A percentile compares a stretch with the other conserved stretches of the same genome.
These are phyloP conservation scores for Trichoderma pleuroti DNA, from an alignment of 2,329 filamentous ascomycete genomes.

Conservation along the genomic window DNA sequence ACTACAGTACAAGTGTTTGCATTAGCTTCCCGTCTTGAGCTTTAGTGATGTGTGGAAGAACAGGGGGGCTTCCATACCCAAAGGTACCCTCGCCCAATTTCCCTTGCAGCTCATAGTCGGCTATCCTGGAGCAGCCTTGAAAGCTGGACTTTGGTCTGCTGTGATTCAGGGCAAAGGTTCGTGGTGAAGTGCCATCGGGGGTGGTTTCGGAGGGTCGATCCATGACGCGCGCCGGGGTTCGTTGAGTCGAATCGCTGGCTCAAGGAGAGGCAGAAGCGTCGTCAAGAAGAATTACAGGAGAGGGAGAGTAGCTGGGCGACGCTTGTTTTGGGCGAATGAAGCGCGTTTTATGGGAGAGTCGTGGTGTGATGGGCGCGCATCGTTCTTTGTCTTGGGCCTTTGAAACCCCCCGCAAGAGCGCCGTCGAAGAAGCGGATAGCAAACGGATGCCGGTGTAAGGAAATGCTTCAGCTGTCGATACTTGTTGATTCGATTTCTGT, in stretches of 20 bases:
- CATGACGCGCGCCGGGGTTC: conserved; percentile 25
- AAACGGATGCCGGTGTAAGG: neutral
- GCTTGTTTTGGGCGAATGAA: neutral
- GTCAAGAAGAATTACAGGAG: neutral
- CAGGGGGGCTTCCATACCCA: conserved; percentile 55
- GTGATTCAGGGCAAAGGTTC: conserved; percentile 55
- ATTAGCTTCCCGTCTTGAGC: conserved; percentile 15
- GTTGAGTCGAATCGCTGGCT: neutral
- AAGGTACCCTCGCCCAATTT: conserved; percentile 96
- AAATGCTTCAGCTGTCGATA: neutral
- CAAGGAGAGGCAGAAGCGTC: neutral
- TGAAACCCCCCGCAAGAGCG: neutral
- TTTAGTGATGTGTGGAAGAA: neutral
- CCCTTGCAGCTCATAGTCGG: conserved; percentile 72
- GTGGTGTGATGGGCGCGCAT: conserved; percentile 19
- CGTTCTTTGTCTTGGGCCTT: neutral
- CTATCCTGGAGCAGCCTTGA: conserved; percentile 77
- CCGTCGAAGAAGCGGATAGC: neutral
- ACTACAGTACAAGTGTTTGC: conserved; percentile 37
- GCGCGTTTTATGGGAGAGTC: conserved; percentile 15
- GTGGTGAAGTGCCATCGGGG: conserved; percentile 47
- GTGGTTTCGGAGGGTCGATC: conserved; percentile 31
- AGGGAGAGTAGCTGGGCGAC: neutral
- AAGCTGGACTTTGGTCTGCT: conserved; percentile 61
- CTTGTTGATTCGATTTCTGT: neutral